Percentiles rank a stretch among this genome's conserved stretches.
Evolutionary conservation across 2,329 filamentous ascomycete genomes (phyloP).

Genomic region (Xylariaceae sp.): DNA sequence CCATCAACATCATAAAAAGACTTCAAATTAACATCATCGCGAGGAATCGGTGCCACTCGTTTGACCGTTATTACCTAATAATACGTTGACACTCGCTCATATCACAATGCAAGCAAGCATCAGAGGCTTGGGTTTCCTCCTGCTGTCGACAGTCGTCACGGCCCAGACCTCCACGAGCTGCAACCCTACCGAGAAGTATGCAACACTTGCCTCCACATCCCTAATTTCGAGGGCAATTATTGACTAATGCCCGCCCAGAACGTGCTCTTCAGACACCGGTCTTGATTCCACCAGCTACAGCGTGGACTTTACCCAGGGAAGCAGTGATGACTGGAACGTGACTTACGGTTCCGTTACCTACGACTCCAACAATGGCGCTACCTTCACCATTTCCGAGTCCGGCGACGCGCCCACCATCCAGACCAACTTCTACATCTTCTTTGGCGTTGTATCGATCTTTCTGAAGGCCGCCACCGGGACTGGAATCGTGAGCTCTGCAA

Average conservation of each 20-base stretch:
- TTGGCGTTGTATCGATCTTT: conserved; percentile 77
- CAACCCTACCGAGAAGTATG: conserved; percentile 50
- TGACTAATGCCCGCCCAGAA: conserved; percentile 29
- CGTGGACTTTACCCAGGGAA: conserved; percentile 75
- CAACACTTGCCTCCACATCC: neutral
- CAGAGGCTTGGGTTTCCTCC: too few relatives aligned
- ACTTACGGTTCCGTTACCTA: conserved; percentile 43
- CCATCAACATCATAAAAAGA: too few relatives aligned
- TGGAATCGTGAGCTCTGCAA: conserved; percentile 85
- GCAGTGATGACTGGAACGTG: conserved; percentile 51
- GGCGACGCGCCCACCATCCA: conserved; percentile 68
- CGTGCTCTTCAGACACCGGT: conserved; percentile 71
- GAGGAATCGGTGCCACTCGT: too few relatives aligned
- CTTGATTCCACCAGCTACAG: conserved; percentile 54
- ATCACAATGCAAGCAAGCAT: too few relatives aligned
- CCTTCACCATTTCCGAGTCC: conserved; percentile 64
- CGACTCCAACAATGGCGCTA: conserved; percentile 46
- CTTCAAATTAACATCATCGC: too few relatives aligned
- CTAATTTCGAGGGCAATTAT: conserved; percentile 3
- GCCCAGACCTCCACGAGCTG: conserved; percentile 56
- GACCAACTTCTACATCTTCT: conserved; percentile 91
- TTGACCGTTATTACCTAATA: too few relatives aligned
- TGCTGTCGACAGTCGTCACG: conserved; percentile 27
- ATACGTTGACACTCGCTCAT: too few relatives aligned
- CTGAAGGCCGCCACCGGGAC: conserved; percentile 74